These are phyloP conservation scores for Amphibolis antarctica DNA, from an alignment of 106 monocot species.

Conservation along the genomic window DNA sequence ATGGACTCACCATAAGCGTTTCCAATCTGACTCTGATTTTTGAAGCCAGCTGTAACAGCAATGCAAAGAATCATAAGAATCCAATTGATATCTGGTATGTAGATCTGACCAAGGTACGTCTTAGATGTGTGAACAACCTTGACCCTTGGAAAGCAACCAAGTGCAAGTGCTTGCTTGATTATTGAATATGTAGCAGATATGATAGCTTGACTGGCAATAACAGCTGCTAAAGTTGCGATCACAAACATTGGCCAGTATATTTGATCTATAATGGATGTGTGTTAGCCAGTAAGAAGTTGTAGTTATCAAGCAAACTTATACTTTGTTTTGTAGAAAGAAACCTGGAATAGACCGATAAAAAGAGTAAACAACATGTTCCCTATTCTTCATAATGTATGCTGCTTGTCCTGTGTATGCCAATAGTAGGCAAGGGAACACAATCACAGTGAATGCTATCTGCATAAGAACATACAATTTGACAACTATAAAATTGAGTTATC, in stretches of 20 bases:
- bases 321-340: slow-evolving; percentile 1
- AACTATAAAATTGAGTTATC: background rate
- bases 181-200: slow-evolving; percentile 90
- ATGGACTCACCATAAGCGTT: slow-evolving; percentile 71
- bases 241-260: slow-evolving; percentile 80
- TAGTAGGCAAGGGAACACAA: slow-evolving; percentile 83
- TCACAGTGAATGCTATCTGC: slow-evolving; percentile 60
- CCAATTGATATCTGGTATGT: slow-evolving; percentile 97
- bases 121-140: slow-evolving; percentile 89
- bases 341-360: slow-evolving; percentile 90
- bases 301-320: background rate
- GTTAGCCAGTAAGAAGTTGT: background rate
- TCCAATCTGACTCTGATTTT: slow-evolving; percentile 82
- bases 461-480: slow-evolving; percentile 1
- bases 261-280: slow-evolving; percentile 22
- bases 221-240: slow-evolving; percentile 62
- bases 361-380: slow-evolving; percentile 37
- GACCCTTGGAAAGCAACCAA: slow-evolving; percentile 83
- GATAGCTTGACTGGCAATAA: slow-evolving; percentile 84
- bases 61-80: slow-evolving; percentile 84
- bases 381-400: slow-evolving; percentile 54
- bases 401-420: slow-evolving; percentile 84
- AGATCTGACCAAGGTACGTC: slow-evolving; percentile 78
- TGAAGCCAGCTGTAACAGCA: slow-evolving; percentile 75
- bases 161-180: slow-evolving; percentile 73